A percentile compares a stretch with the other conserved stretches of the same genome.
Evolutionary conservation across 2,329 filamentous ascomycete species (phyloP).

Genomic region (Emericellopsis cladophorae): DNA sequence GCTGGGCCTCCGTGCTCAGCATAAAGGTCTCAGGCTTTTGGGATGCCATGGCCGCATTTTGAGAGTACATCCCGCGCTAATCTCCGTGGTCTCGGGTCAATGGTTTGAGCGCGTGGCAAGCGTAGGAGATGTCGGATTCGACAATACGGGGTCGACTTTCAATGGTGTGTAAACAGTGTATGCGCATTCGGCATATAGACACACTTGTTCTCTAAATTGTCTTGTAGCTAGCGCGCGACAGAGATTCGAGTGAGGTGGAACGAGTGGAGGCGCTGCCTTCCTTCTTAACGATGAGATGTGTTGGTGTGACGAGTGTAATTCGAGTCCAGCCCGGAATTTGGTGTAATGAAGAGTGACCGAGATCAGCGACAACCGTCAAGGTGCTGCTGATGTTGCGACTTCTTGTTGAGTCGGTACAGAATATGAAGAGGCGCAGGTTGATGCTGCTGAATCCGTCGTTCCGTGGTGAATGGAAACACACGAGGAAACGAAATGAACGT

Average conservation of each 20-base stretch:
- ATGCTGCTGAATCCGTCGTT: constrained; percentile 3
- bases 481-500: constrained; percentile 2
- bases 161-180: no score
- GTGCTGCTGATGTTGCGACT: constrained; percentile 5
- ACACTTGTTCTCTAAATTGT: background rate
- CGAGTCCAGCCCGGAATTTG: constrained; percentile 35
- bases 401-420: background rate
- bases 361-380: constrained; percentile 24
- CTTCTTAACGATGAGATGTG: constrained; percentile 7
- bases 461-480: constrained; percentile 2
- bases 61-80: constrained; percentile 56
- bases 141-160: no score
- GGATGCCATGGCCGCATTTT: constrained; percentile 77
- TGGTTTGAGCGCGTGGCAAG: background rate
- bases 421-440: background rate
- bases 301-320: constrained; percentile 16
- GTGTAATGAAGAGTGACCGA: background rate
- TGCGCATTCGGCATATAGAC: background rate
- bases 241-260: constrained; percentile 1
- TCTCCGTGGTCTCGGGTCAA: background rate
- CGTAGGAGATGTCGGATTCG: background rate
- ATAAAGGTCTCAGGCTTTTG: constrained; percentile 99
- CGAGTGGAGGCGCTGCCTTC: constrained; percentile 19
- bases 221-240: background rate
- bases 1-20: constrained; percentile 92